A percentile compares a stretch with the other conserved stretches of the same genome.
Conservation (phyloP, 2,329 filamentous ascomycete genomes). For the Colletotrichum lini region DNA sequence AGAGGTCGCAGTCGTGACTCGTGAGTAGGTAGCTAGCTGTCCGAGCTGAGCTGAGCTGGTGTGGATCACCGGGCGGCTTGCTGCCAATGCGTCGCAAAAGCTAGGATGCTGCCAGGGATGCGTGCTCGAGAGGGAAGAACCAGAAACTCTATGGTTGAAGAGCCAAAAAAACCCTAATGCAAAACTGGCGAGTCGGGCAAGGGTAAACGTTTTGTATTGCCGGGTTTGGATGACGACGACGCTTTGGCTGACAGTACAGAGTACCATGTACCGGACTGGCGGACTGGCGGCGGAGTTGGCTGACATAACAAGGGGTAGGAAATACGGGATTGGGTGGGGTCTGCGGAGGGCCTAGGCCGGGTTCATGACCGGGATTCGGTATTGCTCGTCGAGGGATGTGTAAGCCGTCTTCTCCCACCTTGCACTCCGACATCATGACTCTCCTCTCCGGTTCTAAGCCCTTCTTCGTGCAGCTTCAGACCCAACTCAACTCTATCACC, state of each 20-base stretch:
- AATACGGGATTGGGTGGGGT: background rate
- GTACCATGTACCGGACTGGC: background rate
- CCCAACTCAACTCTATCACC: too few relatives aligned
- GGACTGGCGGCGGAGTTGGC: constrained; percentile 9
- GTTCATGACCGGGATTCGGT: constrained; percentile 3
- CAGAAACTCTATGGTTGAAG: background rate
- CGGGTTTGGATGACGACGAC: constrained; percentile 8
- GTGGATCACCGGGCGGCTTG: background rate
- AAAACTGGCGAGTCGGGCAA: constrained; percentile 1
- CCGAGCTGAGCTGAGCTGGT: constrained; percentile 16
- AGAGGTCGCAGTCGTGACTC: too few relatives aligned
- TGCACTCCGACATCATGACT: too few relatives aligned
- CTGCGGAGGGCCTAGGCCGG: background rate
- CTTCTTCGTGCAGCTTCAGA: too few relatives aligned
- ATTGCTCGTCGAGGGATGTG: background rate
- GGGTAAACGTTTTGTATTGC: background rate
- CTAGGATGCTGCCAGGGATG: constrained; percentile 18
- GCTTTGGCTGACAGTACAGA: background rate
- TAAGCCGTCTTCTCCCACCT: too few relatives aligned
- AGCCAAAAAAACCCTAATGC: background rate
- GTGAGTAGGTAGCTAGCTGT: background rate
- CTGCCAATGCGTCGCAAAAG: background rate
- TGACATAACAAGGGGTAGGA: background rate
- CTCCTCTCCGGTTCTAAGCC: too few relatives aligned
- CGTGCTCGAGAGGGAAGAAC: background rate